Conservation (phyloP, 345 rosid genomes). For the Hibiscus syriacus region DNA sequence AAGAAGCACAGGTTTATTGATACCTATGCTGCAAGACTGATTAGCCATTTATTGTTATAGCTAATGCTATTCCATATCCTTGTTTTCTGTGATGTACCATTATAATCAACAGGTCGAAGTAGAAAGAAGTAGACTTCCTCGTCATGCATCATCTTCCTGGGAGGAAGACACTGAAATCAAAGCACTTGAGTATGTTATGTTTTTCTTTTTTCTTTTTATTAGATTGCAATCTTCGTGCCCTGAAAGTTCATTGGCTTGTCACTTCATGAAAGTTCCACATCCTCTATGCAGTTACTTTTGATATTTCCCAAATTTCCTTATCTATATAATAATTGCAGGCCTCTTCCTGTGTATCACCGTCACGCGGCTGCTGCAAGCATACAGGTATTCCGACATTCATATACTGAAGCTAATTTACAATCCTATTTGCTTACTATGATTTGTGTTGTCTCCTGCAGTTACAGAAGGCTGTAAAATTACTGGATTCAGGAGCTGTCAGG, state of each 20-base stretch:
- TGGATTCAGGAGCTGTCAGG: slow-evolving; percentile 94
- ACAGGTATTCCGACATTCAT: slow-evolving; percentile 41
- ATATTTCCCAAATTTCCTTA: slow-evolving; percentile 11
- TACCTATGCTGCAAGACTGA: slow-evolving; percentile 10
- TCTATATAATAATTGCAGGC: slow-evolving; percentile 42
- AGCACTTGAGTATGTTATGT: slow-evolving; percentile 72
- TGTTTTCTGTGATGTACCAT: slow-evolving; percentile 8
- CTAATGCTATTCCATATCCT: not conserved
- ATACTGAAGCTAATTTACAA: slow-evolving; percentile 1
- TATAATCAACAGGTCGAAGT: slow-evolving; percentile 58
- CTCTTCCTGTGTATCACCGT: slow-evolving; percentile 86
- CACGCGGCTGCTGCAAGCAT: slow-evolving; percentile 73
- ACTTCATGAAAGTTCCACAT: not conserved
- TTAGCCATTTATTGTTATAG: slow-evolving; percentile 1
- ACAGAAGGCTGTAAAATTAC: slow-evolving; percentile 82
- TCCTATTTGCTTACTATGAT: slow-evolving; percentile 6
- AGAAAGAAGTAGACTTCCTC: slow-evolving; percentile 75
- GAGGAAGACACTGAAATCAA: slow-evolving; percentile 93
- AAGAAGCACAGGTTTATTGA: slow-evolving; percentile 68
- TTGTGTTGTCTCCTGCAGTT: slow-evolving; percentile 39
- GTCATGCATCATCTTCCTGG: slow-evolving; percentile 73
- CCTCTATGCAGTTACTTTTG: not conserved
- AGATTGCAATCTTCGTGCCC: not conserved
- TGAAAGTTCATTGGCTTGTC: not conserved
- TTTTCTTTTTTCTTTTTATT: not conserved